These are phyloP conservation scores for Lactarius indigo DNA, from an alignment of 768 basidiomycete genomes.

Conservation along the genomic window DNA sequence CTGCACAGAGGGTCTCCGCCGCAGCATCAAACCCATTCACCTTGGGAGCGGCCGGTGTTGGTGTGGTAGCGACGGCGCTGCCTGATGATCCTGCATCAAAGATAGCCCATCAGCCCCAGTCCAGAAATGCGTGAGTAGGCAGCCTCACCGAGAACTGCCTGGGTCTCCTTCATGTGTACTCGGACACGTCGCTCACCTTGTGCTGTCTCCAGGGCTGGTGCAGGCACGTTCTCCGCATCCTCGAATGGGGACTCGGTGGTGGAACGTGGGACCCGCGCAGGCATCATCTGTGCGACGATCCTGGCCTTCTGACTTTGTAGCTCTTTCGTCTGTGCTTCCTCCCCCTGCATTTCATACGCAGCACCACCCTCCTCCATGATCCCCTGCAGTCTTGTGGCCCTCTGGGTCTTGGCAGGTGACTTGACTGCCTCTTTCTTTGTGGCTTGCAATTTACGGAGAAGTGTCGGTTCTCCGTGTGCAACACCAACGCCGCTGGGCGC, in stretches of 20 bases:
- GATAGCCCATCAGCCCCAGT: background rate
- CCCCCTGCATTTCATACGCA: slow-evolving; percentile 31
- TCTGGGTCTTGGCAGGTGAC: slow-evolving; percentile 48
- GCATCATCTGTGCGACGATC: slow-evolving; percentile 92
- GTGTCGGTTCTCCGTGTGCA: slow-evolving; percentile 39
- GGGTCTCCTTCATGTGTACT: slow-evolving; percentile 11
- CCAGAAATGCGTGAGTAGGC: no score
- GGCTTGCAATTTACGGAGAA: slow-evolving; percentile 56
- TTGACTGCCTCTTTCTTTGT: slow-evolving; percentile 43
- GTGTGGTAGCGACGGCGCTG: slow-evolving; percentile 27
- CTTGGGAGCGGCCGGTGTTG: slow-evolving; percentile 31
- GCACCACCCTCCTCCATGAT: slow-evolving; percentile 41
- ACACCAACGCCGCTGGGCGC: slow-evolving; percentile 39
- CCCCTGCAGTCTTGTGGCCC: slow-evolving; percentile 42
- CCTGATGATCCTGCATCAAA: slow-evolving; percentile 13
- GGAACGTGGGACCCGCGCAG: slow-evolving; percentile 39
- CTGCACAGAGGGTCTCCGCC: slow-evolving; percentile 46
- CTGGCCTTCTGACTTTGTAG: slow-evolving; percentile 91
- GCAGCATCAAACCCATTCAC: slow-evolving; percentile 67
- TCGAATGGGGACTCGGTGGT: slow-evolving; percentile 27
- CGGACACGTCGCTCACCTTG: slow-evolving; percentile 13
- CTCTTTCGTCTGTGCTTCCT: slow-evolving; percentile 58
- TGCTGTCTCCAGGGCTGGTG: slow-evolving; percentile 14
- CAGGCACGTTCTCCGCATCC: slow-evolving; percentile 37
- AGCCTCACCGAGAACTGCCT: slow-evolving; percentile 3